Base-by-base conservation (phyloP, 2,329 filamentous ascomycete species). In the Colletotrichum phormii region DNA sequence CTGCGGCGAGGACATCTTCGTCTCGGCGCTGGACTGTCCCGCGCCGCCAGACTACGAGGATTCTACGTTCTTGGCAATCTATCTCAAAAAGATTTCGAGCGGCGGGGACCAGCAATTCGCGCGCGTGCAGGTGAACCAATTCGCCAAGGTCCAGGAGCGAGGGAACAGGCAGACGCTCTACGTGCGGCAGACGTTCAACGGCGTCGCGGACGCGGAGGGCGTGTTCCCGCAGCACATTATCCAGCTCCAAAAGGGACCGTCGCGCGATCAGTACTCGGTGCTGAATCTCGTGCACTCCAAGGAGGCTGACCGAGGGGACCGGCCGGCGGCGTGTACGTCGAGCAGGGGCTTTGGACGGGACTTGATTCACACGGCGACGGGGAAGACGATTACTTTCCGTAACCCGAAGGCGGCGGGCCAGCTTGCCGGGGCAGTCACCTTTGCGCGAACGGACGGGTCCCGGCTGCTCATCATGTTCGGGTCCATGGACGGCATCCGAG, bases 81-180 rank as follows among this genome's bases (percentile, higher is more conserved):
- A 49, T 8, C 42, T 49, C 8, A 49, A 22, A 5, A 49, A 49
- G 42, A 49, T 49, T 22, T 49, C 42, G 18, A 49, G 42, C 42
- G 42, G 42, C 7, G 42, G 42, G 4, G 42, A 49, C 9, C 42
- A 49, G 18, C 42, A 49, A 22, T 49, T 49, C 18, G 42, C 42
- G 15, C 42, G 42, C 18, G 42, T 49, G 42, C 18, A 9, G 42
- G 42, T 49, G 18, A 49, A 22, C 42, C 42, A 49, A 18, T 49
- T 49, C 18, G 42, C 42, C 3, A 49, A 49, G 4, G 42, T 49
- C 5, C 66, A 74, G 37, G 63, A 75, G n/a, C 73, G 76, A 3
- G 79, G 78, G 1, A 70, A 64, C 8, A 59, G 75, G 7, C 67
- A 76, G 51, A 78, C 75, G 1, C 73, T 81, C 12, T 82, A 78